These are phyloP conservation scores for Alnus glutinosa DNA, from an alignment of 306 rosid genomes.

Conservation along the genomic window DNA sequence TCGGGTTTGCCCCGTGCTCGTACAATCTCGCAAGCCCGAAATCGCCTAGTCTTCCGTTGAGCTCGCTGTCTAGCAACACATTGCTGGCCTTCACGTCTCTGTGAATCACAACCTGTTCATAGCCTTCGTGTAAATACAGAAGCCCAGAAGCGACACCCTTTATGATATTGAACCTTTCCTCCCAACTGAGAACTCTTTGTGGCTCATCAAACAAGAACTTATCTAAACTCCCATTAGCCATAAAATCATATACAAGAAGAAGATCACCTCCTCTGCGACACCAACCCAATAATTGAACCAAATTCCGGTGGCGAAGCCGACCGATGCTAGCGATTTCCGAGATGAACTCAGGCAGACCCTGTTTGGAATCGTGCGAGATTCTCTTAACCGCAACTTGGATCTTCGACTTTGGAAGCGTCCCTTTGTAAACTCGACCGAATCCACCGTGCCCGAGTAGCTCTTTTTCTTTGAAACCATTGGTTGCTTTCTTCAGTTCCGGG, in stretches of 20 bases:
- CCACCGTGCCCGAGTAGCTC: slow-evolving; percentile 79
- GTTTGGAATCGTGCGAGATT: slow-evolving; percentile 77
- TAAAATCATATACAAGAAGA: slow-evolving; percentile 72
- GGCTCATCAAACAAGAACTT: slow-evolving; percentile 58
- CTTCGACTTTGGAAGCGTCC: slow-evolving; percentile 59
- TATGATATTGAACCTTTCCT: slow-evolving; percentile 65
- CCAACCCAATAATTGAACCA: slow-evolving; percentile 80
- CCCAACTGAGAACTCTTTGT: slow-evolving; percentile 56
- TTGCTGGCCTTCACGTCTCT: slow-evolving; percentile 88
- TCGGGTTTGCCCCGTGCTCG: slow-evolving; percentile 75
- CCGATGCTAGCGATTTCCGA: slow-evolving; percentile 85
- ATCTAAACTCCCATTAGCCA: slow-evolving; percentile 87
- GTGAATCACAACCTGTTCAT: slow-evolving; percentile 75
- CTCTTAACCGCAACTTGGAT: slow-evolving; percentile 70
- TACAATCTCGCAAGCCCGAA: slow-evolving; percentile 76
- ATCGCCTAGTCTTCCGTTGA: slow-evolving; percentile 75
- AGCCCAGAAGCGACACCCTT: slow-evolving; percentile 80
- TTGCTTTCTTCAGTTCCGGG: slow-evolving; percentile 75
- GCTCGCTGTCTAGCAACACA: slow-evolving; percentile 65
- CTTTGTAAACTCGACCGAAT: slow-evolving; percentile 78
- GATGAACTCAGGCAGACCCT: slow-evolving; percentile 75
- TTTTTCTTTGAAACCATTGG: slow-evolving; percentile 60
- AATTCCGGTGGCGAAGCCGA: slow-evolving; percentile 73
- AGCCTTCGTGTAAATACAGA: slow-evolving; percentile 77
- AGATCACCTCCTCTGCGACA: slow-evolving; percentile 72